Percentiles rank a stretch among this genome's conserved stretches.
Evolutionary conservation across 1,284 basidiomycete genomes (phyloP).

Genomic region (Ceratobasidium papillatum): DNA sequence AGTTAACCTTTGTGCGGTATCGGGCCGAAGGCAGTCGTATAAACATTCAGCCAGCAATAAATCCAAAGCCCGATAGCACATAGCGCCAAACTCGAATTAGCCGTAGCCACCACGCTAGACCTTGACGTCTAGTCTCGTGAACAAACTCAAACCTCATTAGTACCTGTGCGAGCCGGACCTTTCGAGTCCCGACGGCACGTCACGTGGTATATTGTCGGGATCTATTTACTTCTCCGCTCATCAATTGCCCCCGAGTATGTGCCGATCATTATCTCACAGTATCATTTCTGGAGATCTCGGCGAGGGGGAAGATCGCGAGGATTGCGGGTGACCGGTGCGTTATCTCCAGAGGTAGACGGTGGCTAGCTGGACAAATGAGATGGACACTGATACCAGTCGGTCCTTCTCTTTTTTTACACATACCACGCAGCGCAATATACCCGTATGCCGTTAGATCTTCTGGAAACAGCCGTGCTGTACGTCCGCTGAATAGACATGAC

Average conservation of each 20-base stretch:
- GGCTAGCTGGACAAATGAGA: conserved; percentile 5
- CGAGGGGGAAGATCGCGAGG: neutral
- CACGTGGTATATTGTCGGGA: neutral
- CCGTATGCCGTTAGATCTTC: conserved; percentile 3
- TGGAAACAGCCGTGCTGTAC: neutral
- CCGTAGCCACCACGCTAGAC: neutral
- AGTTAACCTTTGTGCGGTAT: conserved; percentile 1
- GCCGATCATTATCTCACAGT: neutral
- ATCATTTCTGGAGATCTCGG: neutral
- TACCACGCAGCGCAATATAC: neutral
- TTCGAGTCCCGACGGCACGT: neutral
- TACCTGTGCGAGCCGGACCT: neutral
- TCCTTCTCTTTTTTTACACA: too few relatives aligned
- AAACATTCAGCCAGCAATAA: neutral
- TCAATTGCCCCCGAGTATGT: neutral
- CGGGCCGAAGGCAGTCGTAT: neutral
- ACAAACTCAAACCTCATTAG: too few relatives aligned
- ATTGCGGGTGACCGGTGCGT: neutral
- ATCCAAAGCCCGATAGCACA: neutral
- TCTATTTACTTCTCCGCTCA: neutral
- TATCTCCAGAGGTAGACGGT: neutral
- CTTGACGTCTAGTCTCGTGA: too few relatives aligned
- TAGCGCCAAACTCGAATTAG: neutral
- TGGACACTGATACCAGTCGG: too few relatives aligned
- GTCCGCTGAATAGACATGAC: neutral